phyloP scores from a whole-genome alignment of 2,329 filamentous ascomycete genomes.

The Teratosphaeria viscida region DNA sequence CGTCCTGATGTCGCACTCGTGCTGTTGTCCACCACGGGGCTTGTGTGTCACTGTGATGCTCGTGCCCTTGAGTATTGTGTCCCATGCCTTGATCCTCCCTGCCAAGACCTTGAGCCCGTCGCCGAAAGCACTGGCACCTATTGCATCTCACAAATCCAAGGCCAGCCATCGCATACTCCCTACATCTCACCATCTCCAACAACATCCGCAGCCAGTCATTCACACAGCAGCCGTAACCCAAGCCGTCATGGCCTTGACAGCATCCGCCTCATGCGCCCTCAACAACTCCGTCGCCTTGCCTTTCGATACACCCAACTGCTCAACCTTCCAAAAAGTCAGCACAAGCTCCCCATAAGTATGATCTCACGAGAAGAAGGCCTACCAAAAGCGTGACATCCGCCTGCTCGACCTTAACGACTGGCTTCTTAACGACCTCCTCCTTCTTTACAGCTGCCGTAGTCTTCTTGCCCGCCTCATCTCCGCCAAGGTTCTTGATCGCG shows the following conservation, averaged over 20 bases:
- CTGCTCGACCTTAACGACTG: conserved; percentile 58
- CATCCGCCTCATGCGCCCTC: conserved; percentile 59
- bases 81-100: neutral
- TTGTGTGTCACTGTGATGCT: neutral
- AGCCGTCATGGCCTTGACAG: conserved; percentile 54
- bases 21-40: neutral
- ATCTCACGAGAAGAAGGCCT: conserved; percentile 16
- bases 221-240: conserved; percentile 33
- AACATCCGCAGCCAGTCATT: neutral
- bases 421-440: conserved; percentile 29
- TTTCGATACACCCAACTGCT: conserved; percentile 63
- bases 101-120: neutral
- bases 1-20: neutral
- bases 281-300: conserved; percentile 64
- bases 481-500: conserved; percentile 55
- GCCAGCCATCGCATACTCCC: neutral
- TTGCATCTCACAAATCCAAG: neutral
- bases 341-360: neutral
- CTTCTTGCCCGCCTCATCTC: conserved; percentile 26
- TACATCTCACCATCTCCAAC: neutral
- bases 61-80: neutral
- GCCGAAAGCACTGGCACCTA: neutral
- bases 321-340: conserved; percentile 38
- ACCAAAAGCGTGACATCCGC: conserved; percentile 62
- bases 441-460: conserved; percentile 27